A percentile compares a stretch with the other conserved stretches of the same genome.
These are phyloP conservation scores for Lactarius hengduanensis DNA, from an alignment of 768 basidiomycete genomes.

Conservation along the genomic window DNA sequence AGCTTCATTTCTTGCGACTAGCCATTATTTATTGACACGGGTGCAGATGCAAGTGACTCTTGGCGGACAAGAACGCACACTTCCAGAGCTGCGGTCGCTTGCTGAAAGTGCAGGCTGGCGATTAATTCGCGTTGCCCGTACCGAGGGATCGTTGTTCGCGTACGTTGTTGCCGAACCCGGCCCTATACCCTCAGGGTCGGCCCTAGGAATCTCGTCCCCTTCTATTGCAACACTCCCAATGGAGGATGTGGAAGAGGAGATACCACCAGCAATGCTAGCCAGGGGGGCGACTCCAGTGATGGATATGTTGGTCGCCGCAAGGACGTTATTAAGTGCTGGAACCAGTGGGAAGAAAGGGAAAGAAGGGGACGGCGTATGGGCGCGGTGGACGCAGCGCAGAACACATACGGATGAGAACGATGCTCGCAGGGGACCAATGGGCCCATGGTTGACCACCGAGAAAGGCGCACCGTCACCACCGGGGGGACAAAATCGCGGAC, in stretches of 20 bases:
- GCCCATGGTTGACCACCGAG: conserved; percentile 4
- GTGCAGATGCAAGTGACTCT: conserved; percentile 65
- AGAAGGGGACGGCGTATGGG: conserved; percentile 22
- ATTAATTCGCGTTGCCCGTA: conserved; percentile 51
- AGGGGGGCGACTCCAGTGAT: conserved; percentile 24
- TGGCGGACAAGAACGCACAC: conserved; percentile 65
- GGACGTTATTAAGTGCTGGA: conserved; percentile 20
- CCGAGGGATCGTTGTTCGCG: conserved; percentile 65
- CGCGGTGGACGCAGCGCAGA: conserved; percentile 23
- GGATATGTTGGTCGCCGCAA: conserved; percentile 28
- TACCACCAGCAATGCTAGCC: conserved; percentile 21
- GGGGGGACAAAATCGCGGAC: conserved; percentile 24
- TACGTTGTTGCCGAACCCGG: conserved; percentile 68
- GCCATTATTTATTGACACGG: background rate
- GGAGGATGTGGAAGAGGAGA: conserved; percentile 20
- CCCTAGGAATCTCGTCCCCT: conserved; percentile 5
- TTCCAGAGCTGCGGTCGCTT: conserved; percentile 56
- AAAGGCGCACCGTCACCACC: conserved; percentile 9
- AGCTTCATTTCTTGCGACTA: conserved; percentile 24
- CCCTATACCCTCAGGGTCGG: conserved; percentile 41
- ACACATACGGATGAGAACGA: conserved; percentile 20
- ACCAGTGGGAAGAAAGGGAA: conserved; percentile 18
- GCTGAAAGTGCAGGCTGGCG: conserved; percentile 61
- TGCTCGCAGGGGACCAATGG: conserved; percentile 17
- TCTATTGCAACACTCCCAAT: background rate